Base-by-base conservation (phyloP, 2,329 filamentous ascomycete species). In the Aspergillus sergii region DNA sequence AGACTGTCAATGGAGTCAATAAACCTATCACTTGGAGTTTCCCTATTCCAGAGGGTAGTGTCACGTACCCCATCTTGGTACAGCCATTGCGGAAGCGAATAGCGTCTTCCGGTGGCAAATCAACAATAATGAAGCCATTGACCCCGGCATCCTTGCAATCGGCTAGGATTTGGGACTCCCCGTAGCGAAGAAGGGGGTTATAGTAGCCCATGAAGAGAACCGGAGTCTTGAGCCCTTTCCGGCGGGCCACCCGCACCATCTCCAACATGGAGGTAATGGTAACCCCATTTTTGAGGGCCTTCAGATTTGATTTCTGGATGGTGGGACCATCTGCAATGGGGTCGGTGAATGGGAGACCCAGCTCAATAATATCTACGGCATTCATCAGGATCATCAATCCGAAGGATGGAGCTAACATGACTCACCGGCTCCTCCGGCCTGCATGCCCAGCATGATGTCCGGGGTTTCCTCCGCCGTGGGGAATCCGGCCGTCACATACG, bases 131-230 rank as follows among this genome's bases (percentile, higher is more conserved):
- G 81, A 98, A 99, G 63, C 94, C 94, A 80, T 97, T 97, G 76
- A 96, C 88, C 26, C 94, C 93, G 2, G 92, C 91, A 60, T 87
- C 86, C 73, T 89, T 88, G 76, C 92, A 92, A 77, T 97, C 93
- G 67, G 87, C 84, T 59, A 98, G 82, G 74, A 98, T 86, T 63
- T 84, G 85, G 79, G 95, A 91, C 81, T 98, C 94, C 62, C 94
- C 94, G 75, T 97, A 98, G 72, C 89, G 92, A 60, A 96, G 83
- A 59, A 98, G 84, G 1, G 94, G 94, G 81, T 98, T 97, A 81
- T 97, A 98, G 85, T 98, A 98, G 72, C 95, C 94, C 94, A 98
- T 97, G 66, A 98, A 86, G 73, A 98, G 80, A 30, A 98, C 89
- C 0, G 94, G 95, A 0, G 89, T 88, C 69, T 85, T 89, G 50